A percentile compares a stretch with the other conserved stretches of the same genome.
Evolutionary conservation across 768 basidiomycete species (phyloP).

Genomic region (Mycena filopes): DNA sequence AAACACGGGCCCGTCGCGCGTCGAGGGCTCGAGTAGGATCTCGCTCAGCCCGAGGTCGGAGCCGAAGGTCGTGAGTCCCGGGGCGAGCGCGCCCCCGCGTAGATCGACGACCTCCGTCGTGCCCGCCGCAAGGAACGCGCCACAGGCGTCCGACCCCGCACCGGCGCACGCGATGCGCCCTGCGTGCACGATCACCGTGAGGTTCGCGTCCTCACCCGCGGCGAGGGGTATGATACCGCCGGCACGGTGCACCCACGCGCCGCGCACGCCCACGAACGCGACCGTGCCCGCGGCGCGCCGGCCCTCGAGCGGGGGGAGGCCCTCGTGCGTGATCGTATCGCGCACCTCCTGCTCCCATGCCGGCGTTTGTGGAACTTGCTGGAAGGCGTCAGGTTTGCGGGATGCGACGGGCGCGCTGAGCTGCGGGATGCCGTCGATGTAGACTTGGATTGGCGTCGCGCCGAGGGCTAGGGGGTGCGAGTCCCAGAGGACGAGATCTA

Average conservation of each 20-base stretch:
- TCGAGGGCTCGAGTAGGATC: slow-evolving; percentile 71
- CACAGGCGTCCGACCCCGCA: not conserved
- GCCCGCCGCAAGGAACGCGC: not conserved
- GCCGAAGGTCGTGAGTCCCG: slow-evolving; percentile 75
- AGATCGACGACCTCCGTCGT: slow-evolving; percentile 57
- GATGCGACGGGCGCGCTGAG: slow-evolving; percentile 45
- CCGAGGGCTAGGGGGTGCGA: slow-evolving; percentile 82
- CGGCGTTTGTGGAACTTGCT: slow-evolving; percentile 63
- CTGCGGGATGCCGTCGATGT: slow-evolving; percentile 86
- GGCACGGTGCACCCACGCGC: slow-evolving; percentile 41
- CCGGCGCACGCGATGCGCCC: slow-evolving; percentile 10
- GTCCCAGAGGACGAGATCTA: slow-evolving; percentile 73
- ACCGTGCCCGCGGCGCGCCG: slow-evolving; percentile 48
- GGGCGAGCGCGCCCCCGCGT: slow-evolving; percentile 68
- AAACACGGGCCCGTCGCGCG: slow-evolving; percentile 70
- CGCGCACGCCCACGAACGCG: slow-evolving; percentile 65
- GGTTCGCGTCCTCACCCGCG: not conserved
- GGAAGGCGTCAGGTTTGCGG: slow-evolving; percentile 59
- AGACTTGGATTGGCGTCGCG: slow-evolving; percentile 84
- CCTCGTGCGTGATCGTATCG: slow-evolving; percentile 68
- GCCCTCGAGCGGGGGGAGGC: slow-evolving; percentile 73
- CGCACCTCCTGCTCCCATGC: slow-evolving; percentile 70
- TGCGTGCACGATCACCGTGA: slow-evolving; percentile 3
- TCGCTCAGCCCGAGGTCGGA: slow-evolving; percentile 73
- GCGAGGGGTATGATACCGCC: slow-evolving; percentile 33